These are phyloP conservation scores for Albizia julibrissin DNA, from an alignment of 306 rosid genomes.

Conservation along the genomic window DNA sequence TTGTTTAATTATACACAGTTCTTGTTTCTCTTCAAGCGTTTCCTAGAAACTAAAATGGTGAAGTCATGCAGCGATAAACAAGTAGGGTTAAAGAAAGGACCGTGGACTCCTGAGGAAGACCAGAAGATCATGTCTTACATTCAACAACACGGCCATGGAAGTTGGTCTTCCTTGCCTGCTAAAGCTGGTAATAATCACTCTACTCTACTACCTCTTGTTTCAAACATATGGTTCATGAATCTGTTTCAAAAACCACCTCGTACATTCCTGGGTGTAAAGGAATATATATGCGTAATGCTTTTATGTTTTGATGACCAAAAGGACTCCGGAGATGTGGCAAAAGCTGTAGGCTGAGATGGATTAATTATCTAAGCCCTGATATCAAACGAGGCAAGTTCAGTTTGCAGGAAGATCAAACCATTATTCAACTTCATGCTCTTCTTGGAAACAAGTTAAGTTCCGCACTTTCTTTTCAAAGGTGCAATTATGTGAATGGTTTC, in stretches of 20 bases:
- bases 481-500: no score
- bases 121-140: not conserved
- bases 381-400: constrained; percentile 61
- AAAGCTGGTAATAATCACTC: constrained; percentile 50
- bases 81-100: constrained; percentile 58
- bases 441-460: no score
- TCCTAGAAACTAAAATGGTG: constrained; percentile 37
- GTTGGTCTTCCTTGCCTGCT: constrained; percentile 49
- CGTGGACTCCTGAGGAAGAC: constrained; percentile 12
- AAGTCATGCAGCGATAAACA: constrained; percentile 39
- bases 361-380: constrained; percentile 56
- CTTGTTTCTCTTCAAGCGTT: no score
- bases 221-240: no score
- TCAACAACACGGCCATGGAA: not conserved
- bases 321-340: constrained; percentile 58
- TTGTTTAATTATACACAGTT: no score
- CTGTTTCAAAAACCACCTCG: no score
- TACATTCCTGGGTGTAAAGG: not conserved
- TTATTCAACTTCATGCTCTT: constrained; percentile 58
- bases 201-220: no score
- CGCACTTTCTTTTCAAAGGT: no score
- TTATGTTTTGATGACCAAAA: not conserved
- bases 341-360: constrained; percentile 60
- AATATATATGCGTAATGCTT: not conserved
- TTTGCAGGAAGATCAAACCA: constrained; percentile 55